A percentile compares a stretch with the other conserved stretches of the same genome.
These are phyloP conservation scores for Mallotus japonicus DNA, from an alignment of 441 rosid species.

Conservation along the genomic window DNA sequence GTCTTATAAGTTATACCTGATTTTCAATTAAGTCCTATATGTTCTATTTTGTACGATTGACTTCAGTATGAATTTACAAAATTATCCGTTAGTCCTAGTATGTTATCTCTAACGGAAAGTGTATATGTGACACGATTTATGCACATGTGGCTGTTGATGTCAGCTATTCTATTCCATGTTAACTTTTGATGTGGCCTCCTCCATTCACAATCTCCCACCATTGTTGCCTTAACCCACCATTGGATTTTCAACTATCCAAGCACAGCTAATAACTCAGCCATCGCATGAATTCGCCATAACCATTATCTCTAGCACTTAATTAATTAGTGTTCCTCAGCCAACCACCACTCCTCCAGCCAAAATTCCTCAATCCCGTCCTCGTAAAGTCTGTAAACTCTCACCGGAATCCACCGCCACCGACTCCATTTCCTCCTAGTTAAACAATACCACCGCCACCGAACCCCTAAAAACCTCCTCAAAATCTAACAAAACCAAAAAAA, in stretches of 20 bases:
- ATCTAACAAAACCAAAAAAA: constrained; percentile 24
- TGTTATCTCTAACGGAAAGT: no score
- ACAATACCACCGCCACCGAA: constrained; percentile 9
- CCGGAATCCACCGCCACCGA: constrained; percentile 33
- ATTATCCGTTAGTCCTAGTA: no score
- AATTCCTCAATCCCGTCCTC: constrained; percentile 93
- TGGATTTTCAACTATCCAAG: constrained; percentile 1
- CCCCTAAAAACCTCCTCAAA: constrained; percentile 23
- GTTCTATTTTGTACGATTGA: no score
- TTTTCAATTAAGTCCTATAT: no score
- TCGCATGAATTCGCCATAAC: constrained; percentile 27
- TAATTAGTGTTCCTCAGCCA: constrained; percentile 30
- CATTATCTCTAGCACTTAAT: constrained; percentile 29
- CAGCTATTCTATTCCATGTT: no score
- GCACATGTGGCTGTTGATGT: no score
- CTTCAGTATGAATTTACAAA: no score
- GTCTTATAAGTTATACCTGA: no score
- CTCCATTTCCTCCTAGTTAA: constrained; percentile 25
- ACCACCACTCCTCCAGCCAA: constrained; percentile 58
- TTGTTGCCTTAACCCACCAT: no score
- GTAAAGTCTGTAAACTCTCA: constrained; percentile 73
- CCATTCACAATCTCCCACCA: no score
- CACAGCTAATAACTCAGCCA: constrained; percentile 1
- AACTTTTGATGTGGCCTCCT: no score
- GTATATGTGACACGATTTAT: no score